Percentiles rank a stretch among this genome's conserved stretches.
These are phyloP conservation scores for Microdochium bolleyi DNA, from an alignment of 2,329 filamentous ascomycete genomes.

Conservation along the genomic window DNA sequence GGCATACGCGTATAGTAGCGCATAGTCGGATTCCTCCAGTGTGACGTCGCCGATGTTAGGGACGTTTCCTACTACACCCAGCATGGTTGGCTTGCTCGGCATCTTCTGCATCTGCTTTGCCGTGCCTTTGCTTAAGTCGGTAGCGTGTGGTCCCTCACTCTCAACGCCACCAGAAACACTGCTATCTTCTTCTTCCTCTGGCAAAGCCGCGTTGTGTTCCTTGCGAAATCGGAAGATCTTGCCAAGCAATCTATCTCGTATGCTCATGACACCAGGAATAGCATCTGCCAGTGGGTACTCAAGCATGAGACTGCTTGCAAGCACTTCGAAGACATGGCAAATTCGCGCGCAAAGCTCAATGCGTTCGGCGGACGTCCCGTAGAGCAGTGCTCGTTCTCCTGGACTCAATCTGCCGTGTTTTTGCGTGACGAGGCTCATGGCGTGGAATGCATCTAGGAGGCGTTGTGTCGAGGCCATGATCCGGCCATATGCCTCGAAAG, in stretches of 20 bases:
- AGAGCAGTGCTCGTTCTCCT: slow-evolving; percentile 74
- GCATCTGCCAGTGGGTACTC: slow-evolving; percentile 90
- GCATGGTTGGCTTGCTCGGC: slow-evolving; percentile 7
- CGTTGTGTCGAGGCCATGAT: slow-evolving; percentile 75
- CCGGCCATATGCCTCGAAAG: slow-evolving; percentile 60
- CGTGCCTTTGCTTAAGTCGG: not conserved
- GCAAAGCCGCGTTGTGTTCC: slow-evolving; percentile 41
- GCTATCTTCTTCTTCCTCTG: slow-evolving; percentile 29
- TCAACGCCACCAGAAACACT: slow-evolving; percentile 13
- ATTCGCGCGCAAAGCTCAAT: slow-evolving; percentile 78
- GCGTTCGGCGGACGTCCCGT: slow-evolving; percentile 72
- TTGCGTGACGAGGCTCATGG: slow-evolving; percentile 87
- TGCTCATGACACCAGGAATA: slow-evolving; percentile 72
- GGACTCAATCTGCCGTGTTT: slow-evolving; percentile 69
- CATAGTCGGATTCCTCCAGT: slow-evolving; percentile 74
- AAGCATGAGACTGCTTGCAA: slow-evolving; percentile 88
- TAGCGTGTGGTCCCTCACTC: not conserved
- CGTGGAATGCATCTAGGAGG: slow-evolving; percentile 89
- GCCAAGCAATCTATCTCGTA: slow-evolving; percentile 74
- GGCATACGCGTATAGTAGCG: slow-evolving; percentile 85
- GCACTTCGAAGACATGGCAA: slow-evolving; percentile 77
- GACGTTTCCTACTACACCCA: slow-evolving; percentile 10
- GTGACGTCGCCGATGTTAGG: slow-evolving; percentile 23
- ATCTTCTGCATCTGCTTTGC: slow-evolving; percentile 4
- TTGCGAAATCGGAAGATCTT: slow-evolving; percentile 84